Evolutionary conservation across 352 stramenopile genomes (phyloP).

Genomic region (Globisporangium iwayamae): DNA sequence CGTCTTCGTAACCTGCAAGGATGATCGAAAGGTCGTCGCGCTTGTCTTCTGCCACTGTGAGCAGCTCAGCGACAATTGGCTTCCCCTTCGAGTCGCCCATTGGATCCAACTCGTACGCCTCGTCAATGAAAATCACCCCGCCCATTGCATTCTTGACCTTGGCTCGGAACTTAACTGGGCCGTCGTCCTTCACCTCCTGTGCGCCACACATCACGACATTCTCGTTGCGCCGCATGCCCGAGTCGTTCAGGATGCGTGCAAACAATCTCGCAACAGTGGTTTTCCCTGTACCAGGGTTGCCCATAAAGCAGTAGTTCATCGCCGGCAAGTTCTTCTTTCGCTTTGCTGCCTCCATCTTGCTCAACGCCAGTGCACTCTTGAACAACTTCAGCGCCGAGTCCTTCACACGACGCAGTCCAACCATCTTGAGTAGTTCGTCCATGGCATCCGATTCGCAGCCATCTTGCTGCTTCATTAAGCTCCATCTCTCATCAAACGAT

Average conservation of each 20-base stretch:
- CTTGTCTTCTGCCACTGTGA: conserved; percentile 86
- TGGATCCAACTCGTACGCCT: conserved; percentile 90
- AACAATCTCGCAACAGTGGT: conserved; percentile 83
- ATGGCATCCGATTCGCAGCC: conserved; percentile 59
- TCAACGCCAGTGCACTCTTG: conserved; percentile 61
- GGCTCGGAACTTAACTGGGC: conserved; percentile 63
- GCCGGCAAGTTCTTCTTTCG: conserved; percentile 69
- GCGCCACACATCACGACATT: conserved; percentile 43
- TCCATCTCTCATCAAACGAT: conserved; percentile 51
- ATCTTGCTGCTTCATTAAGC: conserved; percentile 46
- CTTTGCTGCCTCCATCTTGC: conserved; percentile 42
- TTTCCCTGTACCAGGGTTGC: conserved; percentile 73
- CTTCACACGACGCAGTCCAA: conserved; percentile 84
- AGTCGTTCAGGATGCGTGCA: conserved; percentile 78
- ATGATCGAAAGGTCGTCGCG: conserved; percentile 87
- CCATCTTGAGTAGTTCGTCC: conserved; percentile 79
- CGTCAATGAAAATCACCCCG: conserved; percentile 92
- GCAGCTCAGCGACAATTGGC: conserved; percentile 84
- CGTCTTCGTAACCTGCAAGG: conserved; percentile 90
- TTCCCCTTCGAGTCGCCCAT: conserved; percentile 70
- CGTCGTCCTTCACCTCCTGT: conserved; percentile 74
- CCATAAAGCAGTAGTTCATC: conserved; percentile 77
- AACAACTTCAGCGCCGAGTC: conserved; percentile 67
- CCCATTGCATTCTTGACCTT: conserved; percentile 67
- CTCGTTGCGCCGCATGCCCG: conserved; percentile 43